phyloP scores from a whole-genome alignment of 495 filamentous ascomycete species.

The Pseudomonodictys pantanalensis region DNA sequence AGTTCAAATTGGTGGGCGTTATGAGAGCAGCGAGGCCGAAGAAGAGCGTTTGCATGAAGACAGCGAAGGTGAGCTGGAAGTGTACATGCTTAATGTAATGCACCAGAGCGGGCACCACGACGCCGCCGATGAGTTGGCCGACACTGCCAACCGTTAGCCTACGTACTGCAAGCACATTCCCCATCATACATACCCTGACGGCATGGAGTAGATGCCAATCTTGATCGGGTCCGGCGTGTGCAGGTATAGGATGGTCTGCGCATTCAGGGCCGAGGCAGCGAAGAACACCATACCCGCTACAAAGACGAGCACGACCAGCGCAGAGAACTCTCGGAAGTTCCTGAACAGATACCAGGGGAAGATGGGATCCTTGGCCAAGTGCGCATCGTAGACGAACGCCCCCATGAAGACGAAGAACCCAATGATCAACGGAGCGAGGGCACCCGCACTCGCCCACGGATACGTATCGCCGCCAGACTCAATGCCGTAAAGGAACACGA shows the following conservation, averaged over 20 bases:
- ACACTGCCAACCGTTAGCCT: background rate
- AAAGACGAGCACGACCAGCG: slow-evolving; percentile 35
- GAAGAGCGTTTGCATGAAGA: slow-evolving; percentile 42
- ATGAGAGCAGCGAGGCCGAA: slow-evolving; percentile 35
- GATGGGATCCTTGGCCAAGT: slow-evolving; percentile 34
- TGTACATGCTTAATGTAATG: slow-evolving; percentile 41
- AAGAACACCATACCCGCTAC: slow-evolving; percentile 39
- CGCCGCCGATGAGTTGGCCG: slow-evolving; percentile 37
- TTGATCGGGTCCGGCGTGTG: slow-evolving; percentile 31
- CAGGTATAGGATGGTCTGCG: slow-evolving; percentile 36
- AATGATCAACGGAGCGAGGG: slow-evolving; percentile 30
- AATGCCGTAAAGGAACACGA: slow-evolving; percentile 35
- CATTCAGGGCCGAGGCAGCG: slow-evolving; percentile 27
- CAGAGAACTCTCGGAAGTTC: slow-evolving; percentile 34
- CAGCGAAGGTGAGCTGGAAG: slow-evolving; percentile 37
- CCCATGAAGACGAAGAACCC: slow-evolving; percentile 30
- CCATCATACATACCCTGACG: slow-evolving; percentile 17
- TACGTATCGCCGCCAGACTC: slow-evolving; percentile 33
- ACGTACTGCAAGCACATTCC: background rate
- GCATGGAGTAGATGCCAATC: slow-evolving; percentile 32
- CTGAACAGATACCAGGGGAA: slow-evolving; percentile 36
- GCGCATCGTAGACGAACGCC: slow-evolving; percentile 35
- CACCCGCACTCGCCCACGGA: slow-evolving; percentile 24
- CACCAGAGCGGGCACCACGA: slow-evolving; percentile 37
- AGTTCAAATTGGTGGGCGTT: slow-evolving; percentile 36